A percentile compares a stretch with the other conserved stretches of the same genome.
phyloP scores from a whole-genome alignment of 179 eudicot species.

The Spergularia azorica region DNA sequence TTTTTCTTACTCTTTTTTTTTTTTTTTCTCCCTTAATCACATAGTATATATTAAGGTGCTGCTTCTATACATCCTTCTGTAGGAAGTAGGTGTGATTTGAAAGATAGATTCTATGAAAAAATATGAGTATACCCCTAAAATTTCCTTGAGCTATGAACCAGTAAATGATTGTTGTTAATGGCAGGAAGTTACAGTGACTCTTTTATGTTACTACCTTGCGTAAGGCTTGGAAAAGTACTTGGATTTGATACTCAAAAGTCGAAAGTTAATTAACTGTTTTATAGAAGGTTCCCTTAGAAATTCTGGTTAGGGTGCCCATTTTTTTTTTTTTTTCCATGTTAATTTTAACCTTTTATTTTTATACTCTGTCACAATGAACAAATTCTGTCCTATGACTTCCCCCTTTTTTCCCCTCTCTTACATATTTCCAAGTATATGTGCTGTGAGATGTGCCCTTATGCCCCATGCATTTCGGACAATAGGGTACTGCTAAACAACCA shows the following conservation, averaged over 20 bases:
- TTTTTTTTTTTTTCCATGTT: background rate
- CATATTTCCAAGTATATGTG: background rate
- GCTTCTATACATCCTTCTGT: background rate
- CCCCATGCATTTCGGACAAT: slow-evolving; percentile 15
- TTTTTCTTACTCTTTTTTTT: too few species aligned
- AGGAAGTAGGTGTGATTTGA: too few species aligned
- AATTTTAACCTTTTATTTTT: background rate
- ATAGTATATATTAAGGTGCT: background rate
- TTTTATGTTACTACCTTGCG: too few species aligned
- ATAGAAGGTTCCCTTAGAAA: background rate
- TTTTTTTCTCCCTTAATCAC: too few species aligned
- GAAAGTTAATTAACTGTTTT: background rate
- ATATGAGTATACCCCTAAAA: background rate
- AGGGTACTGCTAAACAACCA: slow-evolving; percentile 55
- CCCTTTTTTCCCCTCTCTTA: background rate
- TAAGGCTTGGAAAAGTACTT: background rate
- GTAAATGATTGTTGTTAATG: slow-evolving; percentile 3
- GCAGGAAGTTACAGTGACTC: background rate
- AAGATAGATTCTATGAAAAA: background rate
- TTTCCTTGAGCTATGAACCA: background rate
- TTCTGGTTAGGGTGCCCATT: background rate
- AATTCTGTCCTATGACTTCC: background rate
- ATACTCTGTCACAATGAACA: background rate
- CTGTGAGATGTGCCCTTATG: background rate
- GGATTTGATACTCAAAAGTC: background rate